Percentiles rank a stretch among this genome's conserved stretches.
Conservation (phyloP, 306 rosid genomes). For the Prunus campanulata region DNA sequence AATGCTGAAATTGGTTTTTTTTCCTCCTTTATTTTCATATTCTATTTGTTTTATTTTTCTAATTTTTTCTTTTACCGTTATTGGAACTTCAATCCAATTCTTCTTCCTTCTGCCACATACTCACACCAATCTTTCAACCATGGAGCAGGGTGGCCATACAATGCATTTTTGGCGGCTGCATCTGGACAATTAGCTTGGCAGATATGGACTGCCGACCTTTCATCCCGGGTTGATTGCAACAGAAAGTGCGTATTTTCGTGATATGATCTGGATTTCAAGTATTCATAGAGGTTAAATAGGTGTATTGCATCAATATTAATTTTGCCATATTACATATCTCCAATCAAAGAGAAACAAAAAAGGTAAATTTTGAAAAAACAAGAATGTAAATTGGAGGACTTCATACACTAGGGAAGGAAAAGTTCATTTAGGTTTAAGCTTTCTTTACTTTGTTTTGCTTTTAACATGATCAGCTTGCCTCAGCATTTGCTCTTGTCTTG, state of each 20-base stretch:
- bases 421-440: not conserved
- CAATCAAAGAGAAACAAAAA: not conserved
- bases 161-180: conserved; percentile 67
- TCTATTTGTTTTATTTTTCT: not conserved
- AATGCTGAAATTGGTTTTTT: conserved; percentile 67
- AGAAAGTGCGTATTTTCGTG: conserved; percentile 51
- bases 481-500: conserved; percentile 5
- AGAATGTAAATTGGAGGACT: not conserved
- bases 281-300: not conserved
- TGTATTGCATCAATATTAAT: not conserved
- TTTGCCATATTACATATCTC: conserved; percentile 2
- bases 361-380: not conserved
- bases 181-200: conserved; percentile 92
- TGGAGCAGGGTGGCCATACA: conserved; percentile 81
- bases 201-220: conserved; percentile 68
- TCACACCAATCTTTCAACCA: conserved; percentile 3
- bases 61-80: not conserved
- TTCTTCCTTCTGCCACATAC: not conserved
- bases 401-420: not conserved
- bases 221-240: conserved; percentile 77
- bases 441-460: conserved; percentile 4
- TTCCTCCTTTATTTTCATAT: not conserved
- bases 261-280: not conserved
- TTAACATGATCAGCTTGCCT: conserved; percentile 17
- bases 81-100: conserved; percentile 8